Evolutionary conservation across 306 rosid species (phyloP).

Genomic region (Corylus heterophylla): DNA sequence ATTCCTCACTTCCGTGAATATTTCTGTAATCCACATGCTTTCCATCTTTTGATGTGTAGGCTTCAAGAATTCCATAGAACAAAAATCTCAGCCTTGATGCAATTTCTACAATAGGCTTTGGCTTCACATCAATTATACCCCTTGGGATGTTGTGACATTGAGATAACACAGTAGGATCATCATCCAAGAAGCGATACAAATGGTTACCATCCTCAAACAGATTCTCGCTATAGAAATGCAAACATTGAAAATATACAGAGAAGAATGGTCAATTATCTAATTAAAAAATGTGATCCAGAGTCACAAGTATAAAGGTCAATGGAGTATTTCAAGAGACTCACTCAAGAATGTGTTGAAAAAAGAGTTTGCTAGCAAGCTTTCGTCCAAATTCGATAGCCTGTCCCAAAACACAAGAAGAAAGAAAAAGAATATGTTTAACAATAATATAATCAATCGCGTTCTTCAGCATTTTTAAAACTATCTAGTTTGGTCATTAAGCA

Average conservation of each 20-base stretch:
- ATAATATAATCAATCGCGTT: constrained; percentile 8
- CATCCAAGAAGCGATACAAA: constrained; percentile 81
- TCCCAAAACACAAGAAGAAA: constrained; percentile 34
- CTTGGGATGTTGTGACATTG: constrained; percentile 82
- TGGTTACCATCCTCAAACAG: constrained; percentile 84
- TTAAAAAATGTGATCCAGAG: constrained; percentile 9
- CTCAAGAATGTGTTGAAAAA: constrained; percentile 82
- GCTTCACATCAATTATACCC: constrained; percentile 70
- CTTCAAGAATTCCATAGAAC: constrained; percentile 73
- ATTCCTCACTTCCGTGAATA: constrained; percentile 88
- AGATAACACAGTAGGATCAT: constrained; percentile 75
- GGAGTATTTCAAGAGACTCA: constrained; percentile 46
- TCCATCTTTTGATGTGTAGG: constrained; percentile 76
- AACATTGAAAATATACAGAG: constrained; percentile 21
- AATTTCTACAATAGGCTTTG: constrained; percentile 73
- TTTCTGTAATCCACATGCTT: constrained; percentile 69
- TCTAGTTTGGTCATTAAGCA: no score
- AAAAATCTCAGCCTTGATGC: constrained; percentile 80
- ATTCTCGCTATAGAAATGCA: constrained; percentile 57
- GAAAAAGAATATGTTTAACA: constrained; percentile 10
- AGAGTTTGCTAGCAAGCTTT: constrained; percentile 75
- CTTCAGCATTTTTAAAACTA: no score
- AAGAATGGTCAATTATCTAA: constrained; percentile 20
- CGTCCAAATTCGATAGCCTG: constrained; percentile 89
- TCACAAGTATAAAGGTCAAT: constrained; percentile 20